Base-by-base conservation (phyloP, 371 early-diverging fungal species). In the Saksenaea vasiformis region DNA sequence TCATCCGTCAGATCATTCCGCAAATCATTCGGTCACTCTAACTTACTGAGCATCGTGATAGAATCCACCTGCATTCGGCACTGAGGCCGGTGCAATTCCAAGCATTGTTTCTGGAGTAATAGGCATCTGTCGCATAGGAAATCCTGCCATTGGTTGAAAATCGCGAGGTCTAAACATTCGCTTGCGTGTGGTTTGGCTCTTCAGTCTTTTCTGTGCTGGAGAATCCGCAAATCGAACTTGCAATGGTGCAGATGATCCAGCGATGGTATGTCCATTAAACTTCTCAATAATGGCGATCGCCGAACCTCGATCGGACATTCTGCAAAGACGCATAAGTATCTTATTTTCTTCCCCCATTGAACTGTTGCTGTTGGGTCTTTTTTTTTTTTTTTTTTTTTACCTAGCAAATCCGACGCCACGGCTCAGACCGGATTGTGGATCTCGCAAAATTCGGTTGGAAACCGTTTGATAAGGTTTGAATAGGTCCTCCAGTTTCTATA, bases 161-260 rank as follows among this genome's bases (percentile, higher is more conserved):
- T 79, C 80, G n/a, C 77, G 73, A 4, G 75, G 75, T 41, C 72
- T 58, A 47, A 73, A 56, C 43, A 68, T 64, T 35, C 77, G 76
- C 24, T 70, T 76, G 37, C 69, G 65, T 26, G 80, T 70, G 9
- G 79, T 72, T 56, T 84, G 84, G 31, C 76, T 79, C 76, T 93
- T 93, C 54, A 93, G 73, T 39, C 83, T 79, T 74, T 93, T 93
- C 64, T 93, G 93, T 28, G 88, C 91, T 17, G 82, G 79, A 15
- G 90, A 89, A 67, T 93, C 94, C 1, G 94, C 93, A 67, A 92
- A 92, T 1, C 93, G 87, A 10, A 92, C 89, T 67, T 91, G 90
- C 34, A 94, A 66, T 9, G 91, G 88, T n/a, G 81, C 85, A 7
- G 79, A 80, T 7, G 84, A 70, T 22, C 88, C 90, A 11, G 78